These are phyloP conservation scores for Penstemon barbatus DNA, from an alignment of 257 asterid genomes.

Conservation along the genomic window DNA sequence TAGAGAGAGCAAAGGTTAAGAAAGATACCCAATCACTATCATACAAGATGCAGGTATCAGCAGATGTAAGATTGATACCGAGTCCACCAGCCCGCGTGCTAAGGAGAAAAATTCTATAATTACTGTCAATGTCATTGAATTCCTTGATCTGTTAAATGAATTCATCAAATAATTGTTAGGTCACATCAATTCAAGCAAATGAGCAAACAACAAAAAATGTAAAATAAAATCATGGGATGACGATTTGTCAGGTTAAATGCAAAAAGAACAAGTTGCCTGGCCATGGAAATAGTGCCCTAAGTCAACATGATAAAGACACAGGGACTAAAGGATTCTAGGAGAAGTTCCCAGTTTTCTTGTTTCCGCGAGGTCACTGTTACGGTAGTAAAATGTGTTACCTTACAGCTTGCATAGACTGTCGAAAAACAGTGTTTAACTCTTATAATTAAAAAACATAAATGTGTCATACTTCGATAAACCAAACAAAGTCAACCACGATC, in stretches of 20 bases:
- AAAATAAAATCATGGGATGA: background rate
- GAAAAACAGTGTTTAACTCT: too few species aligned
- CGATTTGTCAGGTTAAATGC: background rate
- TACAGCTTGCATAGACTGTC: too few species aligned
- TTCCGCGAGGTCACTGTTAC: too few species aligned
- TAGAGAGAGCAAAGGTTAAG: conserved; percentile 20
- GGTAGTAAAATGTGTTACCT: too few species aligned
- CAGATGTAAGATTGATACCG: conserved; percentile 97
- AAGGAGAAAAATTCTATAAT: conserved; percentile 73
- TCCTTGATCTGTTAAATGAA: conserved; percentile 64
- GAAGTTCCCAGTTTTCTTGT: too few species aligned
- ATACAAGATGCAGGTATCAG: conserved; percentile 95
- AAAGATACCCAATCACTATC: conserved; percentile 95
- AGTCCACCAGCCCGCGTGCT: conserved; percentile 99
- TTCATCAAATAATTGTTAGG: conserved; percentile 26
- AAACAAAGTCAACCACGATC: too few species aligned
- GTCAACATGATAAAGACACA: background rate
- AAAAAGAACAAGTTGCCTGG: background rate
- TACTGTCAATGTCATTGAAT: conserved; percentile 71
- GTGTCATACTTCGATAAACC: too few species aligned
- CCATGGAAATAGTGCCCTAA: background rate
- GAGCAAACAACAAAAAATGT: conserved; percentile 8
- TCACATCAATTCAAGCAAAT: conserved; percentile 12
- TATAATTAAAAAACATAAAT: too few species aligned
- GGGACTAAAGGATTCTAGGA: too few species aligned